Evolutionary conservation across 768 basidiomycete genomes (phyloP), one percentile per base, ranked within the genome.

Genomic region (Bullera alba): DNA sequence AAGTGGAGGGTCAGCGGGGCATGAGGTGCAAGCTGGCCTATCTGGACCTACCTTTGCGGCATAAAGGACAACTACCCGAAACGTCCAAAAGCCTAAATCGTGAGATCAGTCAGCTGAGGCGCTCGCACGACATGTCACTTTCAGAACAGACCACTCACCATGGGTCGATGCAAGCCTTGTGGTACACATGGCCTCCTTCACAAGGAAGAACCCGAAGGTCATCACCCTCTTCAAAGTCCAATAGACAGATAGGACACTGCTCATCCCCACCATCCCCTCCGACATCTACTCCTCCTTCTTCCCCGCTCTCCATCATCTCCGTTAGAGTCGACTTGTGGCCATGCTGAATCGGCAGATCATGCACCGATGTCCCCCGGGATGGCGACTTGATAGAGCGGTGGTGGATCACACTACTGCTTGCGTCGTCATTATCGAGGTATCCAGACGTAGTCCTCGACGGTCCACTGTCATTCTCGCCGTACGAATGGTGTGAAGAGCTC

Each of bases 221-320:
- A 62, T 96, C 92, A 1, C 90, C 92, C 54, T 87, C 85, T 69
- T 91, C 86, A 62, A 96, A 96, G 60, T 93, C 90, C 38, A 87
- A 78, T 52, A 96, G 84, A 71, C 92, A 96, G 54, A 96, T 96
- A 4, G 92, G 91, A 74, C 92, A 96, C 12, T 84, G 88, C 71
- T 90, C 86, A 32, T 81, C 86, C 14, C 79, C 77, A 16, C 30
- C 50, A 32, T 78, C 84, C 44, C 27, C 26, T 15, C 44, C 44
- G 17, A 19, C 47, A 26, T 39, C 36, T 16, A 27, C 51, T 15
- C 44, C 21, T 14, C 19, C 42, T 35, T 38, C 45, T 14, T 44
- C 42, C 22, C 32, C 38, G n/a, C 25, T 14, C 25, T 30, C 27
- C 21, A 41, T 39, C 26, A 29, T 15, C 36, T 28, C 19, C 41